phyloP scores from a whole-genome alignment of 257 asterid genomes.

The Scutellaria barbata region DNA sequence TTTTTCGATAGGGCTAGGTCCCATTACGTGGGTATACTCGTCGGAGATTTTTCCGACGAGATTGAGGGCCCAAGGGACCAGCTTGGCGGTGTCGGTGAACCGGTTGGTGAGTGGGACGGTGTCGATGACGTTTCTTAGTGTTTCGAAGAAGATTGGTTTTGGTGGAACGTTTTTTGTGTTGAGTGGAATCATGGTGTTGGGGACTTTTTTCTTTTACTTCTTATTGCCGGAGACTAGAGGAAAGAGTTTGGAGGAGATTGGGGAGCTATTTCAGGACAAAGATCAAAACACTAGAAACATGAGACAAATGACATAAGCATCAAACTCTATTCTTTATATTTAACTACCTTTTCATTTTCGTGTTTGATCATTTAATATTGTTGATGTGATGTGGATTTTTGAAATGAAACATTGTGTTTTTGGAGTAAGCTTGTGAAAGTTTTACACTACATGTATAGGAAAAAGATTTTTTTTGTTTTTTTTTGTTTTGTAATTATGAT shows the following conservation, averaged over 20 bases:
- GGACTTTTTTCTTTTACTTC: conserved; percentile 66
- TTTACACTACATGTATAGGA: no score
- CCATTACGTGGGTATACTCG: conserved; percentile 88
- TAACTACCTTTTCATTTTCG: no score
- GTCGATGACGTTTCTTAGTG: conserved; percentile 68
- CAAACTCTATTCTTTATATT: no score
- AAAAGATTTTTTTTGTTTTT: no score
- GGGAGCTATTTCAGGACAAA: conserved; percentile 60
- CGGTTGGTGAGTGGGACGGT: conserved; percentile 77
- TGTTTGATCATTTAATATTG: no score
- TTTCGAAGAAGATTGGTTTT: conserved; percentile 59
- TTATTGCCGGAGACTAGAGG: conserved; percentile 82
- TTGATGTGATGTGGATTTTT: no score
- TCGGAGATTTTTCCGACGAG: conserved; percentile 71
- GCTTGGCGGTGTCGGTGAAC: conserved; percentile 76
- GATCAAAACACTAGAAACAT: background rate
- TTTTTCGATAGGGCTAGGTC: conserved; percentile 92
- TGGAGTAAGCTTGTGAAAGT: no score
- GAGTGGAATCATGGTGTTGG: conserved; percentile 64
- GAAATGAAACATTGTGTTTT: no score
- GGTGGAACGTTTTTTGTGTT: conserved; percentile 75
- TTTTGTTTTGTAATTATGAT: no score
- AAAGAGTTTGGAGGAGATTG: conserved; percentile 74
- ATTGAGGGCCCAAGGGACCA: conserved; percentile 76
- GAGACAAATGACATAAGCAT: background rate